Percentiles rank a stretch among this genome's conserved stretches.
Evolutionary conservation across 2,329 filamentous ascomycete genomes (phyloP).

Genomic region (Aureobasidium sp.): DNA sequence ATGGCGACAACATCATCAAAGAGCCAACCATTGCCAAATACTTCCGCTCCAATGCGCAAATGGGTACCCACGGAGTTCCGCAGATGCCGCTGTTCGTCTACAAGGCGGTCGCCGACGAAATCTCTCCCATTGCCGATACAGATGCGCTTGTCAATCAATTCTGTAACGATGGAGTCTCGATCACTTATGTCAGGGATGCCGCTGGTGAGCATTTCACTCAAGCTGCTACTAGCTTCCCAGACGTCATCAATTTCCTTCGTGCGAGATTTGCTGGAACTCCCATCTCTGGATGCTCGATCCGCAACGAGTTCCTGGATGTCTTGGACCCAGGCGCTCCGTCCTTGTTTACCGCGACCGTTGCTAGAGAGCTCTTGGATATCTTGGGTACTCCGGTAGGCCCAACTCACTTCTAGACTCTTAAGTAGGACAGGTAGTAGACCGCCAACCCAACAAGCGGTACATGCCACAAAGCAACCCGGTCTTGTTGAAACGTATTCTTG

Average conservation of each 20-base stretch:
- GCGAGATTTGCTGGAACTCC: background rate
- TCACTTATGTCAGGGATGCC: background rate
- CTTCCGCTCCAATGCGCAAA: background rate
- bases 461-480: too few species aligned
- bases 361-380: background rate
- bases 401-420: conserved; percentile 17
- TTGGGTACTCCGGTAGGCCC: background rate
- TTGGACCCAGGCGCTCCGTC: background rate
- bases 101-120: conserved; percentile 28
- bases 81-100: conserved; percentile 27
- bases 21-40: background rate
- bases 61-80: conserved; percentile 18
- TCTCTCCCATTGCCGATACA: conserved; percentile 25
- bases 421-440: too few species aligned
- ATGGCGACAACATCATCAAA: conserved; percentile 5
- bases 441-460: too few species aligned
- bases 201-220: background rate
- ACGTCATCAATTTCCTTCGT: background rate
- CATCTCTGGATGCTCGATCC: background rate
- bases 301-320: background rate
- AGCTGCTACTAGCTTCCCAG: background rate
- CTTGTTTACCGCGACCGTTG: background rate
- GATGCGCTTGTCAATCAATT: conserved; percentile 24
- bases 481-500: too few species aligned
- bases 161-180: conserved; percentile 15